Conservation (phyloP, 805 yeast species). For the Ogataea ganodermae region DNA sequence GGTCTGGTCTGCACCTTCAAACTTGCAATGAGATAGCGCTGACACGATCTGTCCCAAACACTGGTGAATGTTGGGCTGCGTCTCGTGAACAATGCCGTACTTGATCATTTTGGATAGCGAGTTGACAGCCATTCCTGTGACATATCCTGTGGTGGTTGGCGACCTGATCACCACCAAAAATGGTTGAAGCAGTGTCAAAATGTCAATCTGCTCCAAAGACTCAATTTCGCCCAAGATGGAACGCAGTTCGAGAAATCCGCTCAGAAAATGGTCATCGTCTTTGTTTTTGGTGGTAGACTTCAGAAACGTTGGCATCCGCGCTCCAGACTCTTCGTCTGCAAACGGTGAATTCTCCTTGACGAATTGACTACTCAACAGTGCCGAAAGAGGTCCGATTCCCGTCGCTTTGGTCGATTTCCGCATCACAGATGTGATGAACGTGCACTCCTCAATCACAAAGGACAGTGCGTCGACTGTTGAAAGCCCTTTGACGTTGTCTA, state of each 20-base stretch:
- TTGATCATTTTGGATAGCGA: slow-evolving; percentile 74
- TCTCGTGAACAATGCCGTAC: slow-evolving; percentile 61
- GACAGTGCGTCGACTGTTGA: slow-evolving; percentile 72
- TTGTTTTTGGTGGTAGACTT: slow-evolving; percentile 33
- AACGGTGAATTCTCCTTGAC: slow-evolving; percentile 31
- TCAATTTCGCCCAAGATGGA: slow-evolving; percentile 62
- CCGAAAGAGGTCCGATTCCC: slow-evolving; percentile 69
- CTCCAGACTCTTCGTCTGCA: slow-evolving; percentile 31
- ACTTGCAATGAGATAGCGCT: slow-evolving; percentile 88
- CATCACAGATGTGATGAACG: slow-evolving; percentile 84
- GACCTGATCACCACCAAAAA: slow-evolving; percentile 81
- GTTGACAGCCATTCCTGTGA: slow-evolving; percentile 78
- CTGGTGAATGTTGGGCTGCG: slow-evolving; percentile 55
- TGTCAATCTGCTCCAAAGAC: slow-evolving; percentile 59
- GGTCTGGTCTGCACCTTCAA: slow-evolving; percentile 91
- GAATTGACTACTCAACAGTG: slow-evolving; percentile 66
- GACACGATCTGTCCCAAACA: slow-evolving; percentile 67
- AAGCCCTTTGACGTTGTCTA: slow-evolving; percentile 2
- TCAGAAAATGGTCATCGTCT: slow-evolving; percentile 58
- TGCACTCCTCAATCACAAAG: slow-evolving; percentile 85
- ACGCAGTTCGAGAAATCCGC: slow-evolving; percentile 78
- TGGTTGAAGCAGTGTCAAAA: slow-evolving; percentile 79
- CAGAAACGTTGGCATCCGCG: slow-evolving; percentile 30
- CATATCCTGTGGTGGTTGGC: slow-evolving; percentile 80
- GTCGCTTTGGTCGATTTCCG: slow-evolving; percentile 78